Evolutionary conservation across 805 yeast genomes (phyloP).

Genomic region (Yueomyces sinensis): DNA sequence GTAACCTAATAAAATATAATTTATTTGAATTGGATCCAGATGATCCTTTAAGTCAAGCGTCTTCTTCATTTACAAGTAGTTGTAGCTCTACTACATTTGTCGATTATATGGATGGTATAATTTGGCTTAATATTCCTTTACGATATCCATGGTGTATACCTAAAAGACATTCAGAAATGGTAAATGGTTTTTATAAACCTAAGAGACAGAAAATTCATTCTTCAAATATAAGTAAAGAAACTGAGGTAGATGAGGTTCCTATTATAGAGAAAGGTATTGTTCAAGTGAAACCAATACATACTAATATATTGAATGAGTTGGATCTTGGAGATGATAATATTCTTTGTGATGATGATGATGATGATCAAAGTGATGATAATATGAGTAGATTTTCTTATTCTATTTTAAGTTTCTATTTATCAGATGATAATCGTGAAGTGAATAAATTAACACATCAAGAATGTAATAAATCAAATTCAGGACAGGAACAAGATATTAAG

Average conservation of each 20-base stretch:
- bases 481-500: neutral
- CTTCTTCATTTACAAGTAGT: neutral
- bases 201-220: neutral
- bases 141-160: neutral
- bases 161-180: neutral
- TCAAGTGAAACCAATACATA: neutral
- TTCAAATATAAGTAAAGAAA: neutral
- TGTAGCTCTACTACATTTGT: too few species aligned
- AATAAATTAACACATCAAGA: neutral
- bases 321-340: neutral
- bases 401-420: neutral
- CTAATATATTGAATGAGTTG: neutral
- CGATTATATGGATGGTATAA: too few species aligned
- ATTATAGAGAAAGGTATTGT: neutral
- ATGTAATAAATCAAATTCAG: neutral
- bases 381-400: neutral
- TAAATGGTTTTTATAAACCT: neutral
- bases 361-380: neutral
- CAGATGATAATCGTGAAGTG: neutral
- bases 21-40: too few species aligned
- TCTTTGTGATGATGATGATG: neutral
- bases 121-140: neutral
- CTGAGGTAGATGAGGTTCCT: neutral
- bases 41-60: too few species aligned
- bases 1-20: neutral